Base-by-base conservation (phyloP, 805 yeast genomes). In the Candida peoriensis region DNA sequence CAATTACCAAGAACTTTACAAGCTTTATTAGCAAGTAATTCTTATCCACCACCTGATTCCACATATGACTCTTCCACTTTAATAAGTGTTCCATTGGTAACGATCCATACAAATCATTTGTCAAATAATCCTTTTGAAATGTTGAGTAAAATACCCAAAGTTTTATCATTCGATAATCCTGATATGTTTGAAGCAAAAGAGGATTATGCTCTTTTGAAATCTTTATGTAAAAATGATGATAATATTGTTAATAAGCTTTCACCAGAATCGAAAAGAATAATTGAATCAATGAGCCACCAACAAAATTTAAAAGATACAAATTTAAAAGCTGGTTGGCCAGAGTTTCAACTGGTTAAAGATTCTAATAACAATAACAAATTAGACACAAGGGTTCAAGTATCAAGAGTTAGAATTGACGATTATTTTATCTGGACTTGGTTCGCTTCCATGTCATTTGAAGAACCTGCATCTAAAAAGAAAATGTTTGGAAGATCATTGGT, bases 341-440 rank as follows among this genome's bases (percentile, higher is more conserved):
- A 47, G 17, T 37, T 41, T 16, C 48, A 60, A 34, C 28, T 52
- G 23, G 47, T 41, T 3, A 43, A 58, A 28, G 55, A 65, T 43
- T 47, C 61, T 40, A 42, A 31, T 37, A 32, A 24, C 5, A 36
- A 20, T 4, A 41, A 33, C 13, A 19, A 34, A 27, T 38, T 51
- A 24, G 33, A 42, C 18, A 56, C 46, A 43, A 55, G 38, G 50
- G 70, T 43, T 14, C 41, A 49, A 19, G 67, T 84, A 8, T 62
- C 74, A 8, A 71, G 83, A 39, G 80, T 83, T 1, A 70, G 84
- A 6, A 75, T 87, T 14, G 95, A 85, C 56, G 96, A 87, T 56
- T 87, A 82, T 56, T 87, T 80, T 51, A 84, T 86, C 20, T 87
- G 96, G 96, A 74, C 95, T 1, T 87, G 96, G 96, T 64, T 86